A percentile compares a stretch with the other conserved stretches of the same genome.
phyloP scores from a whole-genome alignment of 2,329 filamentous ascomycete species.

The Lasiodiplodia theobromae region DNA sequence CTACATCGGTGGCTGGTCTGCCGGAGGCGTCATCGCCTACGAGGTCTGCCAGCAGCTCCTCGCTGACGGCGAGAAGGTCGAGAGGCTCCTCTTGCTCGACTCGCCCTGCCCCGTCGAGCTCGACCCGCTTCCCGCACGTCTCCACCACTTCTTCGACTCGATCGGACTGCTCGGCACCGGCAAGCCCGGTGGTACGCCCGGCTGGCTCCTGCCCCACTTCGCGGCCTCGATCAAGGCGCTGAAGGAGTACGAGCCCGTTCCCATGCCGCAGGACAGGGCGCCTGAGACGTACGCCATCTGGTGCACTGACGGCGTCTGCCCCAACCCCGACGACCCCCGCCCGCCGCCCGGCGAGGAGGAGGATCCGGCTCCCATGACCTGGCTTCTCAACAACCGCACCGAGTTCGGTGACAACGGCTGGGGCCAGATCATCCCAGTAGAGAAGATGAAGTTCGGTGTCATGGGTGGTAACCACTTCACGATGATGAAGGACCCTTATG shows the following conservation, averaged over 20 bases:
- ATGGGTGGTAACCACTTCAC: conserved; percentile 78
- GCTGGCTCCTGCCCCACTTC: conserved; percentile 79
- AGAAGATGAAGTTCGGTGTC: conserved; percentile 69
- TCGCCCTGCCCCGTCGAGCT: conserved; percentile 61
- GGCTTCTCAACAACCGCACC: conserved; percentile 75
- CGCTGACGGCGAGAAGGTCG: conserved; percentile 56
- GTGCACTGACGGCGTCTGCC: conserved; percentile 77
- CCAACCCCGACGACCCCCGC: conserved; percentile 68
- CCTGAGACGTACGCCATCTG: conserved; percentile 72
- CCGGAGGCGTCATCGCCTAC: conserved; percentile 63
- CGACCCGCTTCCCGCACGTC: conserved; percentile 58
- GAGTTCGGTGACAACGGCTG: conserved; percentile 75
- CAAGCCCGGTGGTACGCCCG: conserved; percentile 66
- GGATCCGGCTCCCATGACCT: conserved; percentile 63
- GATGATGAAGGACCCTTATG: conserved; percentile 72
- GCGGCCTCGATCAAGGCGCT: conserved; percentile 71
- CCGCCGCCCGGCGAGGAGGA: conserved; percentile 68
- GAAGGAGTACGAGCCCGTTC: conserved; percentile 71
- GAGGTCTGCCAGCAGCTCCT: conserved; percentile 58
- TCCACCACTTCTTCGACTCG: conserved; percentile 75
- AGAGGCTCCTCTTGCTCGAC: conserved; percentile 61
- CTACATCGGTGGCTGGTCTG: conserved; percentile 63
- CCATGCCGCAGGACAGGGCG: conserved; percentile 65
- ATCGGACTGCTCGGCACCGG: conserved; percentile 74
- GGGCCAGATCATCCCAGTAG: conserved; percentile 68